Evolutionary conservation across 1,139 yeast genomes (phyloP).

Genomic region (Petasospora fabianii): DNA sequence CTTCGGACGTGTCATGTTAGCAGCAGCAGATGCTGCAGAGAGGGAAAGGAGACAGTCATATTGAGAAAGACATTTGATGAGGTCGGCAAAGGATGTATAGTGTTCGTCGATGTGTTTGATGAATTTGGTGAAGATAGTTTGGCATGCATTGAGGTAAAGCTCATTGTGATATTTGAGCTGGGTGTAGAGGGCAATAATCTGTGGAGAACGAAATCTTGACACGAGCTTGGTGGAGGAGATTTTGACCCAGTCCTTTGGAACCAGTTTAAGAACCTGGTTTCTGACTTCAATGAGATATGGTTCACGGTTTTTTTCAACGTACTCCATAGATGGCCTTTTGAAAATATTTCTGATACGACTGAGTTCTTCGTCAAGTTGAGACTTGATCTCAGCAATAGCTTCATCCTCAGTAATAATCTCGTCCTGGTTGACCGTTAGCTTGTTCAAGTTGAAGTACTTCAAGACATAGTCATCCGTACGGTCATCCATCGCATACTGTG

Average conservation of each 20-base stretch:
- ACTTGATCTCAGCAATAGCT: conserved; percentile 40
- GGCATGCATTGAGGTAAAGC: conserved; percentile 49
- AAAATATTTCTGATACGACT: conserved; percentile 40
- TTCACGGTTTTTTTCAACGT: conserved; percentile 54
- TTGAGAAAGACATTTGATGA: conserved; percentile 51
- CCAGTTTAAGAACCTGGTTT: conserved; percentile 43
- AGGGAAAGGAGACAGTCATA: conserved; percentile 78
- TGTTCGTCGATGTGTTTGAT: conserved; percentile 42
- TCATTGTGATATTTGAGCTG: conserved; percentile 62
- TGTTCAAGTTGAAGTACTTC: conserved; percentile 49
- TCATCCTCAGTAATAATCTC: conserved; percentile 38
- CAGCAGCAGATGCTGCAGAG: conserved; percentile 53
- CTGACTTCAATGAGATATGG: conserved; percentile 74
- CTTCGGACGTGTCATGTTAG: conserved; percentile 53
- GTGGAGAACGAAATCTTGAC: conserved; percentile 70
- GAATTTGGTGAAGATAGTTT: conserved; percentile 53
- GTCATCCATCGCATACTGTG: conserved; percentile 52
- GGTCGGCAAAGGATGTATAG: conserved; percentile 46
- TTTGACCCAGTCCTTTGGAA: conserved; percentile 76
- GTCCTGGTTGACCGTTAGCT: conserved; percentile 36
- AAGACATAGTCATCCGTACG: conserved; percentile 43
- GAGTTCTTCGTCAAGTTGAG: conserved; percentile 49
- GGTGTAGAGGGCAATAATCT: conserved; percentile 46
- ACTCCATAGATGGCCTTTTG: conserved; percentile 57
- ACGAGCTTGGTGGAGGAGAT: conserved; percentile 69